A percentile compares a stretch with the other conserved stretches of the same genome.
phyloP scores from a whole-genome alignment of 2,329 filamentous ascomycete species.

The Chaetomium sp. region DNA sequence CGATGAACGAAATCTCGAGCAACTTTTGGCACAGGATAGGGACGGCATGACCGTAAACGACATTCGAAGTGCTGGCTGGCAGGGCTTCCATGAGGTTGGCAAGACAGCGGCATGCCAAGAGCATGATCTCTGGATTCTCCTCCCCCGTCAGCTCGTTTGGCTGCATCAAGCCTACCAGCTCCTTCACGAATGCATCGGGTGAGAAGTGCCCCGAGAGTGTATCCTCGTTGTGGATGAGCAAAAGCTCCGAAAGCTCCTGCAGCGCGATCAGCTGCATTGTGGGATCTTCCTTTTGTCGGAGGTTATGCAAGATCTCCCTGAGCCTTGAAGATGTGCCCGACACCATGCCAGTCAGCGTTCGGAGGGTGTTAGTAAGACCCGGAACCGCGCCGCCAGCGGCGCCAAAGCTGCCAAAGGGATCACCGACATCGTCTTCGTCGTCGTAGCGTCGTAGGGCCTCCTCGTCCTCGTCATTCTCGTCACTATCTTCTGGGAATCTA shows the following conservation, averaged over 20 bases:
- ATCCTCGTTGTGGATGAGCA: constrained; percentile 94
- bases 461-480: constrained; percentile 56
- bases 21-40: constrained; percentile 93
- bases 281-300: constrained; percentile 81
- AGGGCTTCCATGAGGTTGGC: constrained; percentile 98
- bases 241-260: constrained; percentile 88
- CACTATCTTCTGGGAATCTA: constrained; percentile 43
- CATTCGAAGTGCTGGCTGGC: constrained; percentile 87
- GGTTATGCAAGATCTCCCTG: constrained; percentile 72
- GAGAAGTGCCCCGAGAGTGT: constrained; percentile 94
- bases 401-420: constrained; percentile 67
- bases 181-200: constrained; percentile 92
- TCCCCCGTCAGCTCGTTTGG: constrained; percentile 79
- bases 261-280: constrained; percentile 89
- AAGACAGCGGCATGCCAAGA: constrained; percentile 90
- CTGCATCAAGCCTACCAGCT: constrained; percentile 89
- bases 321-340: constrained; percentile 78
- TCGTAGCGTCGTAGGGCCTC: constrained; percentile 54
- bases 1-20: constrained; percentile 94
- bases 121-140: constrained; percentile 95
- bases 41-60: constrained; percentile 96
- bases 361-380: constrained; percentile 75
- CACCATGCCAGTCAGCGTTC: constrained; percentile 90
- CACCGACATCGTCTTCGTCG: constrained; percentile 48
- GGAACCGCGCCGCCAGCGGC: constrained; percentile 63